Percentiles rank a stretch among this genome's conserved stretches.
phyloP scores from a whole-genome alignment of 768 basidiomycete species.

The Polyporus arcularius region DNA sequence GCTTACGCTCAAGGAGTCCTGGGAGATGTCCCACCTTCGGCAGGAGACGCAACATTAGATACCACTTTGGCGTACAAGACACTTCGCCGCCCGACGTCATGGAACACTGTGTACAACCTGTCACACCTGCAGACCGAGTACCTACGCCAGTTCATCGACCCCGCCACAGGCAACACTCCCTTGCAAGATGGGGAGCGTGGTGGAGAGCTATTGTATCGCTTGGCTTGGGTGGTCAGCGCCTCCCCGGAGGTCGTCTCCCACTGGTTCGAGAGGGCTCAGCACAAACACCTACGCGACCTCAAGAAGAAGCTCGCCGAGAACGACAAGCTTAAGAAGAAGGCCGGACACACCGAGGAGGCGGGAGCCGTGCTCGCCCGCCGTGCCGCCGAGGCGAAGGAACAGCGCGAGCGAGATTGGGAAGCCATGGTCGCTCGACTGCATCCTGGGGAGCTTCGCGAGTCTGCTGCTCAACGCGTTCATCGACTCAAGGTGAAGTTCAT shows the following conservation, averaged over 20 bases:
- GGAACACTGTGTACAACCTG: constrained; percentile 62
- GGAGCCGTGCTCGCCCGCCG: constrained; percentile 60
- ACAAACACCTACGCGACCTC: constrained; percentile 42
- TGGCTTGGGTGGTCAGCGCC: constrained; percentile 57
- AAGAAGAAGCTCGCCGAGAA: constrained; percentile 38
- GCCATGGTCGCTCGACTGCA: constrained; percentile 54
- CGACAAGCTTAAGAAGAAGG: constrained; percentile 20
- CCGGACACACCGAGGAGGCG: constrained; percentile 34
- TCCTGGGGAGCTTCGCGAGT: constrained; percentile 50
- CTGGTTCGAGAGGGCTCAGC: constrained; percentile 45
- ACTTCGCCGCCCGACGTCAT: constrained; percentile 61
- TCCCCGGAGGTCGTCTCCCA: constrained; percentile 49
- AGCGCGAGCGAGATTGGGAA: constrained; percentile 70
- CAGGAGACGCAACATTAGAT: constrained; percentile 13
- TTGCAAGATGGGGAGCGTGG: constrained; percentile 48
- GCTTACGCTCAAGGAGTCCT: constrained; percentile 27
- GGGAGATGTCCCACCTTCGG: not conserved
- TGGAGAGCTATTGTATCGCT: constrained; percentile 41
- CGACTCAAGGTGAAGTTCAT: constrained; percentile 59
- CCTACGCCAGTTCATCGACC: constrained; percentile 52
- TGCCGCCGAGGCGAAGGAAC: constrained; percentile 58
- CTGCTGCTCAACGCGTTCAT: constrained; percentile 52
- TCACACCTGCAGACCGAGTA: constrained; percentile 71
- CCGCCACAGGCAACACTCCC: constrained; percentile 44
- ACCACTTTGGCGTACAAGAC: constrained; percentile 40